Evolutionary conservation across 495 filamentous ascomycete species (phyloP).

Genomic region (Penicillium lagena): DNA sequence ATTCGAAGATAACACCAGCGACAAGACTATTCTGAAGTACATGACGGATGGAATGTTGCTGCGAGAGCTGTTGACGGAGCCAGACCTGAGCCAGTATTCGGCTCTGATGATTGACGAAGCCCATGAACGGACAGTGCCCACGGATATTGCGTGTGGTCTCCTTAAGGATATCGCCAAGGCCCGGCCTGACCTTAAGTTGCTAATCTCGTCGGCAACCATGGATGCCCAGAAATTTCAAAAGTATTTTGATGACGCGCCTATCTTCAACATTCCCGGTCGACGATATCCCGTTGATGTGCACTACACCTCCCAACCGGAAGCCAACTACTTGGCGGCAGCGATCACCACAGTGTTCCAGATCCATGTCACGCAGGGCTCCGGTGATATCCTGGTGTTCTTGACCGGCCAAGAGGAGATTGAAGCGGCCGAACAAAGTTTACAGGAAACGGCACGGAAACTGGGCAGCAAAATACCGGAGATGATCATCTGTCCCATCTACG

Average conservation of each 20-base stretch:
- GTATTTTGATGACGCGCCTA: slow-evolving; percentile 92
- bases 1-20: slow-evolving; percentile 89
- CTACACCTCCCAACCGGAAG: slow-evolving; percentile 87
- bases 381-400: slow-evolving; percentile 87
- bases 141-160: slow-evolving; percentile 85
- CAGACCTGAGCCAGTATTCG: slow-evolving; percentile 77
- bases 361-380: slow-evolving; percentile 77
- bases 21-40: slow-evolving; percentile 92
- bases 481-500: slow-evolving; percentile 82
- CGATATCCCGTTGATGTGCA: slow-evolving; percentile 88
- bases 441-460: slow-evolving; percentile 74
- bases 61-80: slow-evolving; percentile 85
- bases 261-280: slow-evolving; percentile 93
- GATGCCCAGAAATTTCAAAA: slow-evolving; percentile 88
- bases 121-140: slow-evolving; percentile 87
- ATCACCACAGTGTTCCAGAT: slow-evolving; percentile 96
- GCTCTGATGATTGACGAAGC: slow-evolving; percentile 97
- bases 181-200: slow-evolving; percentile 79
- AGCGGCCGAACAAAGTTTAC: slow-evolving; percentile 70
- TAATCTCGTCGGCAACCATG: slow-evolving; percentile 94
- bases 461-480: slow-evolving; percentile 80
- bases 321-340: slow-evolving; percentile 87
- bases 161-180: slow-evolving; percentile 88
- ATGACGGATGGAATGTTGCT: slow-evolving; percentile 98
- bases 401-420: slow-evolving; percentile 92